phyloP scores from a whole-genome alignment of 2,329 filamentous ascomycete genomes.

The Fusarium brachygibbosum region DNA sequence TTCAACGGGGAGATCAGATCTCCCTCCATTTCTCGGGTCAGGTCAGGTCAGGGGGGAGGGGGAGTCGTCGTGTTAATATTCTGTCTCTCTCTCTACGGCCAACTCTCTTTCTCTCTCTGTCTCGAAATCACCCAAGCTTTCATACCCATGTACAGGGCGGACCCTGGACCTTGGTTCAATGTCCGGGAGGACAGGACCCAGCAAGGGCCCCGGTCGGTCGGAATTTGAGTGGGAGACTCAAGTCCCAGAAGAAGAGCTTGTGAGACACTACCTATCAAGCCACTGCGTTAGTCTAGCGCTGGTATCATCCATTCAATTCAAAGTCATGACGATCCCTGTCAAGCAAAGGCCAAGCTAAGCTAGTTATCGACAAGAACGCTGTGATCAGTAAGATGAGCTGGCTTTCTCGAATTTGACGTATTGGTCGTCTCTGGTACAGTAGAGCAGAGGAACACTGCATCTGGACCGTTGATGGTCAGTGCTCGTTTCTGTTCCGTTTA shows the following conservation, averaged over 20 bases:
- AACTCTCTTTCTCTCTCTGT: constrained; percentile 1
- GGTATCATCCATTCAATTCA: constrained; percentile 14
- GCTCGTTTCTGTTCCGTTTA: constrained; percentile 3
- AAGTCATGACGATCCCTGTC: constrained; percentile 40
- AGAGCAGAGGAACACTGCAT: constrained; percentile 22
- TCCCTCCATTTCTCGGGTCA: not conserved
- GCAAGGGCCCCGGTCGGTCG: constrained; percentile 37
- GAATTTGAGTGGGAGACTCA: constrained; percentile 36
- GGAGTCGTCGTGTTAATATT: constrained; percentile 44
- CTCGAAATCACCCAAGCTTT: not conserved
- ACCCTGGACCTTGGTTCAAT: constrained; percentile 20
- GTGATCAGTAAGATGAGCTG: constrained; percentile 32
- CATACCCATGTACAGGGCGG: constrained; percentile 2
- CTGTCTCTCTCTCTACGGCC: not conserved
- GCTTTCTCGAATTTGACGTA: constrained; percentile 28
- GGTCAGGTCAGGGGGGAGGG: constrained; percentile 6
- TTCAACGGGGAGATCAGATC: constrained; percentile 16
- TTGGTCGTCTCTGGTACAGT: constrained; percentile 15
- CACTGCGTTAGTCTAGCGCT: constrained; percentile 42
- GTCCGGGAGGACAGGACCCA: constrained; percentile 30
- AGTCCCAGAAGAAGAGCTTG: constrained; percentile 31
- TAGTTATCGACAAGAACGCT: constrained; percentile 13
- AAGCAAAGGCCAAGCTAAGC: constrained; percentile 11
- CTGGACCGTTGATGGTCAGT: constrained; percentile 20
- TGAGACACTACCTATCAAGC: constrained; percentile 45